A percentile compares a stretch with the other conserved stretches of the same genome.
phyloP scores from a whole-genome alignment of 2,329 filamentous ascomycete genomes.

The Neofusicoccum kwambonambiense region DNA sequence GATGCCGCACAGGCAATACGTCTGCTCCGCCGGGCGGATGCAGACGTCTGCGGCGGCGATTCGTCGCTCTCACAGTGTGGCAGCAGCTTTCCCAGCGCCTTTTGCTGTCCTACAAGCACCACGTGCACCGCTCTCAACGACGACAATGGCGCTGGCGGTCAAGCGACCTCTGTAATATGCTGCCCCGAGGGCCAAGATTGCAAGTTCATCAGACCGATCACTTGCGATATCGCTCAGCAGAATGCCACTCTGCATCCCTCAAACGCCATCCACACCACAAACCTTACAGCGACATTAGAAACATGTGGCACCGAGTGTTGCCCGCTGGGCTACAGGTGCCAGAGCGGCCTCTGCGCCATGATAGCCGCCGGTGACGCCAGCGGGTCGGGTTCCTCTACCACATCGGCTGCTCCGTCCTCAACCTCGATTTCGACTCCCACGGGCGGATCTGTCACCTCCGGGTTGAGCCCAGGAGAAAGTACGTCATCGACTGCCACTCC shows the following conservation, averaged over 20 bases:
- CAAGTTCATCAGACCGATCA: constrained; percentile 60
- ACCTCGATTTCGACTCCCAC: constrained; percentile 8
- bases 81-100: constrained; percentile 57
- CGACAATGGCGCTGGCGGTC: constrained; percentile 52
- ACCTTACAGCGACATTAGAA: constrained; percentile 53
- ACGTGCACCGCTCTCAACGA: constrained; percentile 59
- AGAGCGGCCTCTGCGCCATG: constrained; percentile 48
- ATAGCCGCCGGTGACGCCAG: constrained; percentile 36
- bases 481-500: constrained; percentile 29
- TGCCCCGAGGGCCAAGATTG: constrained; percentile 63
- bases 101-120: constrained; percentile 61
- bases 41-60: constrained; percentile 51
- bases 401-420: constrained; percentile 10
- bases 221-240: constrained; percentile 63
- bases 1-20: constrained; percentile 27
- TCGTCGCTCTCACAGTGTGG: constrained; percentile 53
- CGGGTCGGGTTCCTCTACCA: constrained; percentile 39
- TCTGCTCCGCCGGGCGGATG: constrained; percentile 31
- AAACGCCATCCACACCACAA: constrained; percentile 65
- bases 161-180: constrained; percentile 63
- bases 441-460: constrained; percentile 1
- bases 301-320: constrained; percentile 65
- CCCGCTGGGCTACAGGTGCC: constrained; percentile 69
- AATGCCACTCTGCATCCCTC: constrained; percentile 57
- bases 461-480: background rate